phyloP scores from a whole-genome alignment of 257 asterid species.

The Echites panduratus region DNA sequence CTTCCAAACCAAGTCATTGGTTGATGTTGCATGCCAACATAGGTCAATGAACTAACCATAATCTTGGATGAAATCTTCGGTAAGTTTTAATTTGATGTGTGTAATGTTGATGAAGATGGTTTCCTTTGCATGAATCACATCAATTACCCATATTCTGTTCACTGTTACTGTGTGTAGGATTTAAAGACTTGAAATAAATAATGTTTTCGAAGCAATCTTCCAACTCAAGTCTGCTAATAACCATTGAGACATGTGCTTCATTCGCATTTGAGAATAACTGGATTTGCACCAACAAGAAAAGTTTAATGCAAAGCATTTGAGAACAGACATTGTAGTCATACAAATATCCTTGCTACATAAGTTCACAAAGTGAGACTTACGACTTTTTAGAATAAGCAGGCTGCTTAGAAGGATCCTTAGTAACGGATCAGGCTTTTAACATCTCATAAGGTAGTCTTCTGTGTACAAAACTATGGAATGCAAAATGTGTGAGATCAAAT shows the following conservation, averaged over 20 bases:
- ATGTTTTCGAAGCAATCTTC: slow-evolving; percentile 79
- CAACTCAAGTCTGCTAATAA: slow-evolving; percentile 66
- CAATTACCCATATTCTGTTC: too few relatives aligned
- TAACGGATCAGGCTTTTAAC: slow-evolving; percentile 60
- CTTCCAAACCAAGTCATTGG: too few relatives aligned
- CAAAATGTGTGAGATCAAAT: background rate
- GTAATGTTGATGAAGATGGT: too few relatives aligned
- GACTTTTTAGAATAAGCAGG: slow-evolving; percentile 68
- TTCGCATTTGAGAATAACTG: slow-evolving; percentile 92
- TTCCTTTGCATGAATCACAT: too few relatives aligned
- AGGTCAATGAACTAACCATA: too few relatives aligned
- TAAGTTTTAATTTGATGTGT: too few relatives aligned
- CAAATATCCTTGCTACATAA: background rate
- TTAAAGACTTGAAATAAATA: slow-evolving; percentile 70
- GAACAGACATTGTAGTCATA: background rate
- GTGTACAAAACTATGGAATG: slow-evolving; percentile 57
- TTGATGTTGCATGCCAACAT: too few relatives aligned
- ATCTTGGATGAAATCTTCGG: too few relatives aligned
- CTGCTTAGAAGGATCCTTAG: slow-evolving; percentile 54
- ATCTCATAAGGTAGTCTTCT: slow-evolving; percentile 83
- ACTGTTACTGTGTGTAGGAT: slow-evolving; percentile 39
- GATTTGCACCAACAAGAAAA: background rate
- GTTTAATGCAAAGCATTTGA: slow-evolving; percentile 8
- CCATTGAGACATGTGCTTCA: slow-evolving; percentile 78
- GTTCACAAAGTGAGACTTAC: slow-evolving; percentile 34